phyloP scores from a whole-genome alignment of 2,329 filamentous ascomycete genomes.

The Colletotrichum liaoningense region DNA sequence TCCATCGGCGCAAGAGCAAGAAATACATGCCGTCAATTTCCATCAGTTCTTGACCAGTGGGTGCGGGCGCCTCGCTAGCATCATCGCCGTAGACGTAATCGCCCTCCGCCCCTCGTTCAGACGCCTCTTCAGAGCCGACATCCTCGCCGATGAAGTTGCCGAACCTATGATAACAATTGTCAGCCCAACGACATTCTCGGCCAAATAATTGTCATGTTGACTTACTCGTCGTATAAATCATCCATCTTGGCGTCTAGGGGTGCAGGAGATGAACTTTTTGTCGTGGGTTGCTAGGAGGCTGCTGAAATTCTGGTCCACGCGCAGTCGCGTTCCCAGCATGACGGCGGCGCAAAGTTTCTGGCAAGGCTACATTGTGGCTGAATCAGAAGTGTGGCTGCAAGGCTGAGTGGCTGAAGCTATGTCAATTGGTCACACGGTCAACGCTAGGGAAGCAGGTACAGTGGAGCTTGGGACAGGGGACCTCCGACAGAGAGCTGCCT shows the following conservation, averaged over 20 bases:
- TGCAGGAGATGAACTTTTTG: background rate
- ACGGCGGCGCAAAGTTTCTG: conserved; percentile 37
- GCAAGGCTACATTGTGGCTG: conserved; percentile 32
- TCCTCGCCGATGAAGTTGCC: conserved; percentile 98
- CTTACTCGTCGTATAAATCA: conserved; percentile 95
- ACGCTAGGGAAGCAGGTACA: conserved; percentile 28
- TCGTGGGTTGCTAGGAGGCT: conserved; percentile 12
- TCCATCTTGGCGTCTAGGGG: conserved; percentile 71
- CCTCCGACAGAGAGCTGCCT: conserved; percentile 18
- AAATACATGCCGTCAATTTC: conserved; percentile 79
- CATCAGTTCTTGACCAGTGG: conserved; percentile 87
- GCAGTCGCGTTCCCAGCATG: conserved; percentile 27
- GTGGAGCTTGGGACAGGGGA: background rate
- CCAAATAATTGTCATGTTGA: background rate
- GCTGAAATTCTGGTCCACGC: conserved; percentile 15
- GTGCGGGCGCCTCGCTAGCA: conserved; percentile 71
- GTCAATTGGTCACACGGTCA: conserved; percentile 1
- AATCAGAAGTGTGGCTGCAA: conserved; percentile 25
- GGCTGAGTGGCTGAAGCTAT: conserved; percentile 23
- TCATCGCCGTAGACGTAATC: conserved; percentile 88
- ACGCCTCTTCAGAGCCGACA: conserved; percentile 85
- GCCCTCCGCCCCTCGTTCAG: conserved; percentile 78
- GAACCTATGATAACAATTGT: conserved; percentile 70
- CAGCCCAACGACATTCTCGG: background rate
- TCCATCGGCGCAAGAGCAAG: background rate